Conservation (phyloP, 1,284 basidiomycete species). For the Rhodotorula sp. region DNA sequence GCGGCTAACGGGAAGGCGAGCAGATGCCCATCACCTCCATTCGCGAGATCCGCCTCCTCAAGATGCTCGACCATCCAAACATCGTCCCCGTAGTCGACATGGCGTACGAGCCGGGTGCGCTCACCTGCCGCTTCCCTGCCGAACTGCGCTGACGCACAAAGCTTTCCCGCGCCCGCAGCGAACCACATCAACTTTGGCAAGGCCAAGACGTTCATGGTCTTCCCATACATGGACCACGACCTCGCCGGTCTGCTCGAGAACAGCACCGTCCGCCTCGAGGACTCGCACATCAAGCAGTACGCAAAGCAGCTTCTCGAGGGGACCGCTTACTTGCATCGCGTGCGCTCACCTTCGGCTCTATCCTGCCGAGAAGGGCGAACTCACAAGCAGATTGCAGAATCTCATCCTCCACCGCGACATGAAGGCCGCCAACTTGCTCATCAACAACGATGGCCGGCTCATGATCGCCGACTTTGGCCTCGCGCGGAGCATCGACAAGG, state of each 20-base stretch:
- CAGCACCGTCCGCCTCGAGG: conserved; percentile 70
- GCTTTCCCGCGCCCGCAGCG: conserved; percentile 46
- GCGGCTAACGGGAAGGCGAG: not conserved
- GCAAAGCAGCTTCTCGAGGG: conserved; percentile 94
- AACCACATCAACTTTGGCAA: conserved; percentile 54
- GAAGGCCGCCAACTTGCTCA: conserved; percentile 96
- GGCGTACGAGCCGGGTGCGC: conserved; percentile 61
- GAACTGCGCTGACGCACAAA: too few species aligned
- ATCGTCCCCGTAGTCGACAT: conserved; percentile 90
- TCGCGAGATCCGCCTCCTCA: conserved; percentile 97
- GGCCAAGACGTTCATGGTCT: conserved; percentile 87
- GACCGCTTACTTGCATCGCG: conserved; percentile 90
- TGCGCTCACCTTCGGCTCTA: conserved; percentile 51
- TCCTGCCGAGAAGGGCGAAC: conserved; percentile 26
- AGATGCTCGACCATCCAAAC: conserved; percentile 79
- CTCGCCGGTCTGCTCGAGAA: conserved; percentile 92
- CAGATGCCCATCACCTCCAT: conserved; percentile 83
- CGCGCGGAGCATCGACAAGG: conserved; percentile 62
- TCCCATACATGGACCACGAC: conserved; percentile 99
- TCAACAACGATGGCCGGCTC: conserved; percentile 77
- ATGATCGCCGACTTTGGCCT: conserved; percentile 97
- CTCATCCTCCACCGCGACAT: conserved; percentile 96
- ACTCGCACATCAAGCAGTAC: conserved; percentile 76
- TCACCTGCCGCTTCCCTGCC: not conserved
- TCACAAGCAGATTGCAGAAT: conserved; percentile 61